Conservation (phyloP, 768 basidiomycete species). For the Suillus subalutaceus region DNA sequence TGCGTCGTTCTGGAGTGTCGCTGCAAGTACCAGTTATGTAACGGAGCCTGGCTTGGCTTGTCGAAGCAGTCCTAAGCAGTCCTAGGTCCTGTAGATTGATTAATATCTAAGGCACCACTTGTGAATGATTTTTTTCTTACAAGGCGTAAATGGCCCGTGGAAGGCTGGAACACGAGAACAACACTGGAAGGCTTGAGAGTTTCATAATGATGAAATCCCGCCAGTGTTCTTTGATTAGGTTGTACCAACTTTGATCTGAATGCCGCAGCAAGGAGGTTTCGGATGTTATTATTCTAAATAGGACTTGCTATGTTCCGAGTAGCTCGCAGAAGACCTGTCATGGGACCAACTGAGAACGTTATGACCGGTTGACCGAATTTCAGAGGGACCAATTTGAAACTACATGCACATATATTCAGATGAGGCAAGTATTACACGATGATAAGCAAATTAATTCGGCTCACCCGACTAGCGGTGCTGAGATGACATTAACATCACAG, state of each 20-base stretch:
- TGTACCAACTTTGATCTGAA: background rate
- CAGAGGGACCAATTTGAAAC: background rate
- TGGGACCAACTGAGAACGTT: background rate
- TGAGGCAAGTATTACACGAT: background rate
- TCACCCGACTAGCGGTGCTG: background rate
- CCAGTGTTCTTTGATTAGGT: background rate
- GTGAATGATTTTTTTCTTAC: background rate
- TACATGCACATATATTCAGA: background rate
- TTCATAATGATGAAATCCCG: background rate
- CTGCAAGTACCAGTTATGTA: background rate
- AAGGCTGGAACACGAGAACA: background rate
- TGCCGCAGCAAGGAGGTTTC: background rate
- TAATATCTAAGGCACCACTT: background rate
- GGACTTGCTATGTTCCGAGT: background rate
- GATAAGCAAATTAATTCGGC: conserved; percentile 5
- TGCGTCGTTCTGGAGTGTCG: background rate
- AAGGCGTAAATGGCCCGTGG: background rate
- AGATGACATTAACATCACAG: no score
- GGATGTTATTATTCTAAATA: background rate
- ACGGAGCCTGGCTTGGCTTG: background rate
- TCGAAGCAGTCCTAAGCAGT: background rate
- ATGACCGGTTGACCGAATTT: conserved; percentile 2
- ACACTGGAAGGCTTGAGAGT: background rate
- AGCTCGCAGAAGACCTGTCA: background rate
- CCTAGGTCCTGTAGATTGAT: background rate